phyloP scores from a whole-genome alignment of 1,139 yeast species.

The Scheffersomyces titani region DNA sequence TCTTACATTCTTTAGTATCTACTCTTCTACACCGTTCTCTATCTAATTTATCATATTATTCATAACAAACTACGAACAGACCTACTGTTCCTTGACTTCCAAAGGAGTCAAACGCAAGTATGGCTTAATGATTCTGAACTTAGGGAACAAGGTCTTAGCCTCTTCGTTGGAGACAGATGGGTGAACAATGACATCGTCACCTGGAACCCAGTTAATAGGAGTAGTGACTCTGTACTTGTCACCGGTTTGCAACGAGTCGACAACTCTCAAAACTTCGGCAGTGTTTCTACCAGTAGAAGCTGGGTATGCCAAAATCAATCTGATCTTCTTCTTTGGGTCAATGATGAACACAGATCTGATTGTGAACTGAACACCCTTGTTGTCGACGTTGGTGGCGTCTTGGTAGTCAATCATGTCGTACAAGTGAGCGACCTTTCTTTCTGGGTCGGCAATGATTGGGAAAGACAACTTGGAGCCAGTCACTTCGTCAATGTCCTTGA shows the following conservation, averaged over 20 bases:
- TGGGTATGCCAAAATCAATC: conserved; percentile 83
- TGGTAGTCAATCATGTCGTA: conserved; percentile 92
- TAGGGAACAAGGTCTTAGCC: conserved; percentile 80
- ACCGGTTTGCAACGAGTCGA: conserved; percentile 81
- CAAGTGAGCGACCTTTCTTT: conserved; percentile 75
- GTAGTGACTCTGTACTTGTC: conserved; percentile 83
- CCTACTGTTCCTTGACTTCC: conserved; percentile 9
- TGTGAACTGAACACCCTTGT: conserved; percentile 66
- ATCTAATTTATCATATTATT: background rate
- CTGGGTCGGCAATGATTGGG: conserved; percentile 86
- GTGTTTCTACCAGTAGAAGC: conserved; percentile 92
- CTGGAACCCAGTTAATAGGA: conserved; percentile 73
- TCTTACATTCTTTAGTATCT: background rate
- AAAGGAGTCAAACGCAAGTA: conserved; percentile 52
- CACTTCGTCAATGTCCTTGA: conserved; percentile 83
- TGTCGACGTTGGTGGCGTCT: conserved; percentile 74
- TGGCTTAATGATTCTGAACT: conserved; percentile 77
- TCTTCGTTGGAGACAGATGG: conserved; percentile 79
- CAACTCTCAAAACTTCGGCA: conserved; percentile 80
- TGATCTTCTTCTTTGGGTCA: conserved; percentile 83
- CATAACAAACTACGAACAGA: background rate
- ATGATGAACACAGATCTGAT: conserved; percentile 87
- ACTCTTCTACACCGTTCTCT: background rate
- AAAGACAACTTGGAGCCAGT: conserved; percentile 70
- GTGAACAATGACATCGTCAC: conserved; percentile 88